Evolutionary conservation across 176 grass and related monocot species (phyloP).

Genomic region (Aegilops umbellulata): DNA sequence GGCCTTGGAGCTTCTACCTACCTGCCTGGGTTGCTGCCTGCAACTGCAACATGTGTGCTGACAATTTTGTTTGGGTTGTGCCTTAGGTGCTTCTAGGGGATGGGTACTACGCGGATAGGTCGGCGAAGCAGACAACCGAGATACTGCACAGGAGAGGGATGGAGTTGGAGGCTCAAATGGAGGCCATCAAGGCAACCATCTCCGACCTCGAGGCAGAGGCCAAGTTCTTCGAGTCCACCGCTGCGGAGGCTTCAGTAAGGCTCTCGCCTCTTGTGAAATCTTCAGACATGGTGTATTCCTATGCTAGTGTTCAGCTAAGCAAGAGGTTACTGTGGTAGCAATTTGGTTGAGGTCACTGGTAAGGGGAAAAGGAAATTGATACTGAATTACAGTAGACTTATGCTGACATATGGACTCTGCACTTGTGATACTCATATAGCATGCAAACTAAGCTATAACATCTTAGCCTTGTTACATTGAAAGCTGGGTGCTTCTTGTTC

Average conservation of each 20-base stretch:
- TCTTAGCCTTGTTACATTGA: background rate
- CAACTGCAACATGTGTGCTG: background rate
- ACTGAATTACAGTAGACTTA: background rate
- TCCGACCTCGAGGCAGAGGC: slow-evolving; percentile 60
- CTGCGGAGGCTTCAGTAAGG: background rate
- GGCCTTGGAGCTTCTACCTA: background rate
- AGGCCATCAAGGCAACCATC: slow-evolving; percentile 66
- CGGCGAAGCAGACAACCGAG: slow-evolving; percentile 73
- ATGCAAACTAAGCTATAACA: background rate
- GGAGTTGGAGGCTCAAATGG: slow-evolving; percentile 69
- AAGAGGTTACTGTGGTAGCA: background rate
- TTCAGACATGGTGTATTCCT: background rate
- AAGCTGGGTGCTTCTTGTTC: background rate
- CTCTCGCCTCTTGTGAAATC: background rate
- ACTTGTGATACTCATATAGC: background rate
- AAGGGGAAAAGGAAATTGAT: background rate
- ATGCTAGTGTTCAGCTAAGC: background rate
- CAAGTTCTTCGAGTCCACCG: slow-evolving; percentile 19
- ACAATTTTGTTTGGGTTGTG: slow-evolving; percentile 22
- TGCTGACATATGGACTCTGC: background rate
- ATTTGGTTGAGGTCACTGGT: background rate
- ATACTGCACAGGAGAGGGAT: slow-evolving; percentile 72
- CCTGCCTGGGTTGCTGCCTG: background rate
- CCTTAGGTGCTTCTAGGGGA: slow-evolving; percentile 89
- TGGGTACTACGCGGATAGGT: slow-evolving; percentile 76